Conservation (phyloP, 139 green algal genomes). For the Monoraphidium neglectum region DNA sequence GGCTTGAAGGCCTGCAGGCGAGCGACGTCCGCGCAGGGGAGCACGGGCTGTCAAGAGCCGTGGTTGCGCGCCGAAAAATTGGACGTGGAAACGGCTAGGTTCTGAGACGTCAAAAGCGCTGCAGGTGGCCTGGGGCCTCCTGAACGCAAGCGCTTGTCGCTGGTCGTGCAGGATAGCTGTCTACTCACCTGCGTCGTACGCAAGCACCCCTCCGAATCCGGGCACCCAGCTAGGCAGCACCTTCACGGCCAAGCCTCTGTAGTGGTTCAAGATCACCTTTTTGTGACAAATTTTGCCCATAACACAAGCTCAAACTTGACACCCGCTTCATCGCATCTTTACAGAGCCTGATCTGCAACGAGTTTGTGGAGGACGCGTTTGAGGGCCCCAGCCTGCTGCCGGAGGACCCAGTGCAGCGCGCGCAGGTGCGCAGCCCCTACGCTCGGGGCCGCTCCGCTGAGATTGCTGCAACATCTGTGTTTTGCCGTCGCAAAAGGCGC, state of each 20-base stretch:
- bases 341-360: not conserved
- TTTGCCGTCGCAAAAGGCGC: no score
- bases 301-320: not conserved
- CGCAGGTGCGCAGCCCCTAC: no score
- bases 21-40: not conserved
- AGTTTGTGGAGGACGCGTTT: not conserved
- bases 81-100: not conserved
- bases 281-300: not conserved
- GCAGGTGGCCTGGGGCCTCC: no score
- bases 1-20: not conserved
- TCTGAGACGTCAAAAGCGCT: no score
- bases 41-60: not conserved
- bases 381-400: not conserved
- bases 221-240: not conserved
- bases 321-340: not conserved
- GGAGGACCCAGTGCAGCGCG: no score
- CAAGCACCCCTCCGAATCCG: no score
- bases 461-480: no score
- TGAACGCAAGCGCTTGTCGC: no score
- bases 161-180: no score
- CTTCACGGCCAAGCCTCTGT: not conserved
- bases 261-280: not conserved
- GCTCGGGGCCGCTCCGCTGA: no score
- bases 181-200: no score
- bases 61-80: not conserved